Evolutionary conservation across 2,329 filamentous ascomycete genomes (phyloP), one percentile per base, ranked within the genome.

Genomic region (Madurella mycetomatis): DNA sequence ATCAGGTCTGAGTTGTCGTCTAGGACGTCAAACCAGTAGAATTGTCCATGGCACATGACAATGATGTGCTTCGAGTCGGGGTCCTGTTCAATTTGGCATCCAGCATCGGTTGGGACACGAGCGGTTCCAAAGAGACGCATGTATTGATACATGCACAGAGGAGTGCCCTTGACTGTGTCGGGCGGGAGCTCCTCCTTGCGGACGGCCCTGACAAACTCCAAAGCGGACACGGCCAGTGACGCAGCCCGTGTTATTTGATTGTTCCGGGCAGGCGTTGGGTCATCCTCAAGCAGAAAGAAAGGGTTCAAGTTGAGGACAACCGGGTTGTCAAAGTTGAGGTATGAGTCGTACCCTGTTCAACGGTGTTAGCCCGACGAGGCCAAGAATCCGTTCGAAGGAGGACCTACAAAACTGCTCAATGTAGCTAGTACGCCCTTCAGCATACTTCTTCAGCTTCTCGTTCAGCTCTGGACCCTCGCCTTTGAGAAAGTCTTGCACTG

Each of bases 21-120:
- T 16, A 99, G 77, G 1, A 96, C 92, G 70, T 99, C 94, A 65
- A 99, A 99, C 92, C 92, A 97, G 72, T 99, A 99, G 66, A 97
- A 92, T 63, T 99, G 94, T 1, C 94, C 94, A 60, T 92, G 89
- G 67, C 90, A 95, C 72, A 97, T 80, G 42, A 97, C 90, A 9
- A 96, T 88, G 39, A 99, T 78, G 69, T 99, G 94, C 73, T 91
- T 95, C 3, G 92, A 90, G n/a, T 86, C 83, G 0, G 91, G 88
- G 65, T 97, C 92, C 68, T 97, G 92, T 60, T 92, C 91, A 65
- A 99, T 97, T 63, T 96, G 88, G 69, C 94, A 99, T 5, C 94
- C 94, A 67, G 94, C 86, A 31, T 95, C 90, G 0, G 92, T 97
- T 0, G 94, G 94, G 9, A 99, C 89, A 61, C 94, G 84, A 44